These are phyloP conservation scores for Thielaviopsis populi DNA, from an alignment of 2,329 filamentous ascomycete species.

Conservation along the genomic window DNA sequence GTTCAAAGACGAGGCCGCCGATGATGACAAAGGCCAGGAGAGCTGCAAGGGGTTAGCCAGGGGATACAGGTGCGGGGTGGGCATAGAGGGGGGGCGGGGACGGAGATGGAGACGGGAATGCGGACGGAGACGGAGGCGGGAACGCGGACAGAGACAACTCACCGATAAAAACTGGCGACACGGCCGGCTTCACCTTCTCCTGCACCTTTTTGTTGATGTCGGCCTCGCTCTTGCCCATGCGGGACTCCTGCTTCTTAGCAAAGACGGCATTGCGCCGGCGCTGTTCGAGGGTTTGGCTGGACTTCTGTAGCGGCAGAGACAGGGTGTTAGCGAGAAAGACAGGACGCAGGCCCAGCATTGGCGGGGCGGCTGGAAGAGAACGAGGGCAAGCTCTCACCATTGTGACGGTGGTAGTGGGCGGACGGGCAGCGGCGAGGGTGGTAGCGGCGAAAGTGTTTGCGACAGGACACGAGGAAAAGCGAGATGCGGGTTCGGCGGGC, in stretches of 20 bases:
- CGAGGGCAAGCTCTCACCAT: slow-evolving; percentile 20
- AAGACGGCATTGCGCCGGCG: slow-evolving; percentile 69
- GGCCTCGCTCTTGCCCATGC: slow-evolving; percentile 58
- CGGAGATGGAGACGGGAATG: no score
- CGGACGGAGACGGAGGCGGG: no score
- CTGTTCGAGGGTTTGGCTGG: slow-evolving; percentile 62
- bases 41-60: slow-evolving; percentile 23
- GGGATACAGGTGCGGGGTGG: no score
- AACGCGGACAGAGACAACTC: no score
- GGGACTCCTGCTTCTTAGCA: slow-evolving; percentile 54
- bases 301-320: slow-evolving; percentile 13
- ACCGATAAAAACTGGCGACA: slow-evolving; percentile 52
- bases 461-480: neutral
- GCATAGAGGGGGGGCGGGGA: no score
- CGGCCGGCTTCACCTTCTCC: slow-evolving; percentile 42
- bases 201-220: slow-evolving; percentile 47
- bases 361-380: no score
- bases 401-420: slow-evolving; percentile 9
- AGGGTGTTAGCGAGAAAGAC: slow-evolving; percentile 12
- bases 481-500: neutral
- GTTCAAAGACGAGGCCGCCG: slow-evolving; percentile 44
- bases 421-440: neutral
- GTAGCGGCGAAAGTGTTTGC: neutral
- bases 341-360: no score
- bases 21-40: slow-evolving; percentile 47